Conservation (phyloP, 305 asterid species). For the Caryopteris hybrid region DNA sequence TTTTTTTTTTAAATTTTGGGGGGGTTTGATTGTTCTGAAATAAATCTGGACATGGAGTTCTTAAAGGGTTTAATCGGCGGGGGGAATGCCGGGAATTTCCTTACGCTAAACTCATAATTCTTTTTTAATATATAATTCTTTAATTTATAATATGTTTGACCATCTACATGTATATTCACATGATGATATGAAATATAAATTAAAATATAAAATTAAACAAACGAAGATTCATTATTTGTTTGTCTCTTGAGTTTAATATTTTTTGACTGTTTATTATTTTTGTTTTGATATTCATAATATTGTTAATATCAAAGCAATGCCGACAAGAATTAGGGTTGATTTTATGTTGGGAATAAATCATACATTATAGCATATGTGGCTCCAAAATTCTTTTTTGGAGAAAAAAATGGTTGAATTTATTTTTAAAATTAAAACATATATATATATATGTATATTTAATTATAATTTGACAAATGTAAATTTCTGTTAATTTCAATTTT, state of each 20-base stretch:
- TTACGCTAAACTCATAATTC: slow-evolving; percentile 29
- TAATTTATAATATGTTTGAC: no score
- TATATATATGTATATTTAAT: no score
- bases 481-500: no score
- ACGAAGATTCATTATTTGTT: neutral
- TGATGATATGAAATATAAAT: neutral
- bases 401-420: no score
- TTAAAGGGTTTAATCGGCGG: slow-evolving; percentile 34
- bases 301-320: neutral
- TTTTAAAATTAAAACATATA: no score
- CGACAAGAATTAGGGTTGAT: no score
- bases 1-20: neutral
- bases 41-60: neutral
- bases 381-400: no score
- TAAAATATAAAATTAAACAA: no score
- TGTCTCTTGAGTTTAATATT: neutral
- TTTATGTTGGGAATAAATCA: no score
- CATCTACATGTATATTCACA: neutral
- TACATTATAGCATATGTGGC: no score
- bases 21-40: neutral
- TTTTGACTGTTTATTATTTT: neutral
- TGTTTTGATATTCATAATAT: neutral
- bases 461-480: no score
- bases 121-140: no score
- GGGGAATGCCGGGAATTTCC: slow-evolving; percentile 36